Evolutionary conservation across 768 basidiomycete genomes (phyloP), one percentile per base, ranked within the genome.

Genomic region (Zangia roseola): DNA sequence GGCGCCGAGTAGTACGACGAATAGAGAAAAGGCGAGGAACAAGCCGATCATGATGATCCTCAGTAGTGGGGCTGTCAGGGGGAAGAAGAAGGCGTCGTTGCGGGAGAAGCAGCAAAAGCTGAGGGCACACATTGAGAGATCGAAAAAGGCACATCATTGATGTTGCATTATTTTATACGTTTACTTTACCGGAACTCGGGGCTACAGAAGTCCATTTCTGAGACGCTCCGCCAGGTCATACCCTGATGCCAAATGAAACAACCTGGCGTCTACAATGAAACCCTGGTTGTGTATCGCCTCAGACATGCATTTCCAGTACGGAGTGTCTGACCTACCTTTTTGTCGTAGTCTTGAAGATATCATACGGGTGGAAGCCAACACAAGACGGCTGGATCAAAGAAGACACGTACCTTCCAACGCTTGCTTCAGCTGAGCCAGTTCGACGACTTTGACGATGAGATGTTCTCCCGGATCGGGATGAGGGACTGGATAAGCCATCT

Each of bases 11-110:
- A 91, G 89, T 63, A 84, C 88, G 47, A 95, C 94, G 28, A 97
- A 97, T 68, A 77, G 83, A 62, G 91, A 95, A 72, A 97, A 97
- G 80, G 81, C 84, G 33, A 80, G 88, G 64, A 94, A 94, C 68
- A 97, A 97, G 68, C 94, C 94, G 21, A 80, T 95, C 56, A 94
- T 95, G 94, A 93, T 92, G 91, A 84, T 91, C 45, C 71, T 92
- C 53, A 77, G 84, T 42, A 90, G 87, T 50, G 78, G 78, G 1
- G 82, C 83, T 2, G 88, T 92, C n/a, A 74, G 76, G 55, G 75
- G 88, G 1, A 92, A 93, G 74, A 91, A 89, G 73, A 90, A 87
- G 71, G 84, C 83, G 20, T 87, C 84, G 1, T 66, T 93, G 59
- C 75, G 83, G 56, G 86, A 92, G 52, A 93, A 92, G 67, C 91